Base-by-base conservation (phyloP, 1,139 yeast species). In the Blastobotrys buckinghamii region DNA sequence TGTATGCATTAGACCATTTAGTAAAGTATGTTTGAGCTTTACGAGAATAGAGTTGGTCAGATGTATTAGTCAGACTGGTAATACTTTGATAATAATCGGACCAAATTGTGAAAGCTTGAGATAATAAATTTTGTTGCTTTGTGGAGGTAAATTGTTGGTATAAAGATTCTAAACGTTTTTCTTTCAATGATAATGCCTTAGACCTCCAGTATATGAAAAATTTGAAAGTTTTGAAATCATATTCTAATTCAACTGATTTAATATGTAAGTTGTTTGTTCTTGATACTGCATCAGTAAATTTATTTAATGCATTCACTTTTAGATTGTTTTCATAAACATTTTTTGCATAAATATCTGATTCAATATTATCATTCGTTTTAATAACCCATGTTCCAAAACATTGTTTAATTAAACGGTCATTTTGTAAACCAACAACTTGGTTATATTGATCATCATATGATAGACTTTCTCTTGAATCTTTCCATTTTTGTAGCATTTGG, bases 171-270 rank as follows among this genome's bases (percentile, higher is more conserved):
- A 51, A 38, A 12, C 54, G 44, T 12, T 27, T 32, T 17, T 42
- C 35, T 16, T 44, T 40, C 10, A 37, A 39, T 16, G 13, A 26
- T 8, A 13, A n/a, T 17, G 50, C 38, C 15, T 44, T 41, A 10
- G n/a, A 24, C 17, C 19, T 38, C 50, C 50, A 47, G 6, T 17
- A 19, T 17, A 16, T 19, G 17, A 47, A 42, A 1, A 22, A 16
- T 5, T n/a, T 15, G 2, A 24, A 15, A 22, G 26, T 40, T 20
- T n/a, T 6, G 4, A 15, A 20, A 15, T 36, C 32, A 19, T 40
- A 37, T 12, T 46, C 49, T 19, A 41, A 15, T 27, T 44, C 44
- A 32, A 50, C 44, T 1, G 54, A 53, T 17, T 35, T 19, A 8
- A 38, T 30, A 37, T 50, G 45, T 19, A 30, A 32, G 20, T 43